Evolutionary conservation across 495 filamentous ascomycete genomes (phyloP).

Genomic region (Penicillium turbatum): DNA sequence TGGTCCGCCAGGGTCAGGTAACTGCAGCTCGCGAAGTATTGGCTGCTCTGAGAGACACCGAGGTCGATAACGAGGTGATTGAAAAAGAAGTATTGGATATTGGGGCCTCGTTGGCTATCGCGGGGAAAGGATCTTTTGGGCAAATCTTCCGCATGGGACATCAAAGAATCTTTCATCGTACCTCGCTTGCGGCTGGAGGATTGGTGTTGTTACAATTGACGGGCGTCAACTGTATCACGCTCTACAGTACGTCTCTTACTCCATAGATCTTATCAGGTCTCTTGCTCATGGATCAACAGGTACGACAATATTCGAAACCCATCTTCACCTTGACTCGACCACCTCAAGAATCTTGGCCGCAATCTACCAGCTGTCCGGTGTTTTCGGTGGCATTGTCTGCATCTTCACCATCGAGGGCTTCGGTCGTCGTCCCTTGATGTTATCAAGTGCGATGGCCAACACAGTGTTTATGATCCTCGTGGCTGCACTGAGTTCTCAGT

Average conservation of each 20-base stretch:
- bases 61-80: conserved; percentile 22
- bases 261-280: no score
- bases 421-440: conserved; percentile 21
- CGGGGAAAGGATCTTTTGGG: conserved; percentile 1
- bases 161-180: conserved; percentile 24
- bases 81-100: conserved; percentile 31
- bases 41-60: conserved; percentile 22
- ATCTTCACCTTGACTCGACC: conserved; percentile 10
- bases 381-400: conserved; percentile 15
- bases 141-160: conserved; percentile 23
- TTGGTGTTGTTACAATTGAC: conserved; percentile 50
- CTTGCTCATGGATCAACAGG: neutral
- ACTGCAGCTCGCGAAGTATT: conserved; percentile 43
- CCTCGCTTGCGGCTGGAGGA: conserved; percentile 21
- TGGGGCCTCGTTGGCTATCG: conserved; percentile 27
- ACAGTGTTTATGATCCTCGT: conserved; percentile 40
- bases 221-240: conserved; percentile 56
- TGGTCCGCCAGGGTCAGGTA: conserved; percentile 45
- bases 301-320: conserved; percentile 15
- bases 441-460: conserved; percentile 33
- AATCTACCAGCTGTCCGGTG: conserved; percentile 15
- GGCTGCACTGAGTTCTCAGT: conserved; percentile 24
- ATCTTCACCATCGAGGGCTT: conserved; percentile 21
- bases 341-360: conserved; percentile 19
- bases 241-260: conserved; percentile 33